Percentiles rank a stretch among this genome's conserved stretches.
Evolutionary conservation across 192 early-diverging fungal genomes (phyloP).

Genomic region (Entomortierella parvispora): DNA sequence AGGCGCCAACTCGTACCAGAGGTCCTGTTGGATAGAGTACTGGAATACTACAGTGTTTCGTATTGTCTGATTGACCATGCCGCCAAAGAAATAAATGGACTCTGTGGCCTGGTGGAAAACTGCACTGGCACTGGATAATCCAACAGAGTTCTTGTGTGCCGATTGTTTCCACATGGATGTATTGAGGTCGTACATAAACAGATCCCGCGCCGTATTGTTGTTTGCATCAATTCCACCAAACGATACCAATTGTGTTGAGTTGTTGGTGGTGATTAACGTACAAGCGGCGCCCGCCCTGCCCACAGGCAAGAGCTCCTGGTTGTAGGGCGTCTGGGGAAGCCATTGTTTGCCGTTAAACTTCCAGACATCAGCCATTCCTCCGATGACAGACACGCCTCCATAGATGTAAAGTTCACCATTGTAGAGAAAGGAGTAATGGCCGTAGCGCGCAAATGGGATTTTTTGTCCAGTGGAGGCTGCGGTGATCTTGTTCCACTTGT

Average conservation of each 20-base stretch:
- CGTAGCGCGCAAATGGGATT: slow-evolving; percentile 29
- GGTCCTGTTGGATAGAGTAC: slow-evolving; percentile 33
- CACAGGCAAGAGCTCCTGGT: slow-evolving; percentile 1
- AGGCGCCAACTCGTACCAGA: slow-evolving; percentile 41
- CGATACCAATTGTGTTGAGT: slow-evolving; percentile 7
- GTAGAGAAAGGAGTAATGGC: slow-evolving; percentile 40
- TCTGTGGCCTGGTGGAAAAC: slow-evolving; percentile 41
- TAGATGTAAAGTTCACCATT: slow-evolving; percentile 33
- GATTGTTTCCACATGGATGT: slow-evolving; percentile 8
- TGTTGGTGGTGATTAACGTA: slow-evolving; percentile 18
- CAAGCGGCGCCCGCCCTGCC: slow-evolving; percentile 10
- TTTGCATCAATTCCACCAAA: slow-evolving; percentile 32
- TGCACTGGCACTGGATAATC: slow-evolving; percentile 25
- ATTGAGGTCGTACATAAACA: slow-evolving; percentile 15
- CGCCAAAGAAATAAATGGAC: slow-evolving; percentile 53
- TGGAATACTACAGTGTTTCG: slow-evolving; percentile 35
- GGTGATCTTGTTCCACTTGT: slow-evolving; percentile 34
- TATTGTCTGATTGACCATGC: slow-evolving; percentile 44
- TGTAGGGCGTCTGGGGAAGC: background rate
- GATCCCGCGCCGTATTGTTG: slow-evolving; percentile 18
- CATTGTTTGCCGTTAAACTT: slow-evolving; percentile 28
- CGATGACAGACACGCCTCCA: slow-evolving; percentile 26
- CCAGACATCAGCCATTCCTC: slow-evolving; percentile 29
- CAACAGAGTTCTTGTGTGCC: slow-evolving; percentile 42
- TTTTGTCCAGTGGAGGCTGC: background rate